Percentiles rank a stretch among this genome's conserved stretches.
Conservation (phyloP, 169 alveolate species). For the Besnoitia besnoiti region DNA sequence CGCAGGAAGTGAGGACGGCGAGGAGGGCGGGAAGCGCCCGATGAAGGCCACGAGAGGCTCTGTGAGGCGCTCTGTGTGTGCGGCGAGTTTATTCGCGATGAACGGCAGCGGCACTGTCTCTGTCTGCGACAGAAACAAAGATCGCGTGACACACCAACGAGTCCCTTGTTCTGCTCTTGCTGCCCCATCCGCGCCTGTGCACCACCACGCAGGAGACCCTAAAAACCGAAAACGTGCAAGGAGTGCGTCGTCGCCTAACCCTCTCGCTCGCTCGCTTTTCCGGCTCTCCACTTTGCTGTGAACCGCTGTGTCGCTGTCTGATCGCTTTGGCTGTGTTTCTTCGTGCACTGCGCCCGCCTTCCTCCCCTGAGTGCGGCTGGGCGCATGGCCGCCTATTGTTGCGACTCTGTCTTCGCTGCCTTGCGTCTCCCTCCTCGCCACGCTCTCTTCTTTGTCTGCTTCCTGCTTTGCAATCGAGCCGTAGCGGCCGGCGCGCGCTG, state of each 20-base stretch:
- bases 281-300: background rate
- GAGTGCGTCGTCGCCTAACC: background rate
- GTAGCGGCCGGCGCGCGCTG: no score
- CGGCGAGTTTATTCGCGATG: background rate
- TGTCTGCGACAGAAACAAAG: background rate
- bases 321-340: no score
- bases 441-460: background rate
- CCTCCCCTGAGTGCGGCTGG: no score
- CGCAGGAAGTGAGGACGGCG: background rate
- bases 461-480: no score
- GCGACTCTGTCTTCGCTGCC: background rate
- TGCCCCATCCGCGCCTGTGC: no score
- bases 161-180: background rate
- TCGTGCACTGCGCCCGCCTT: no score
- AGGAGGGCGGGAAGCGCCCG: background rate
- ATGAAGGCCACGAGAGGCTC: background rate
- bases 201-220: no score
- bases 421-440: background rate
- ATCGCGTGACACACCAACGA: background rate
- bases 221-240: no score
- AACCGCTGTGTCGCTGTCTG: no score
- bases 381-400: no score
- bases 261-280: background rate
- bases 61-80: background rate
- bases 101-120: background rate